Evolutionary conservation across 2,329 filamentous ascomycete genomes (phyloP).

Genomic region (Sporothrix luriei): DNA sequence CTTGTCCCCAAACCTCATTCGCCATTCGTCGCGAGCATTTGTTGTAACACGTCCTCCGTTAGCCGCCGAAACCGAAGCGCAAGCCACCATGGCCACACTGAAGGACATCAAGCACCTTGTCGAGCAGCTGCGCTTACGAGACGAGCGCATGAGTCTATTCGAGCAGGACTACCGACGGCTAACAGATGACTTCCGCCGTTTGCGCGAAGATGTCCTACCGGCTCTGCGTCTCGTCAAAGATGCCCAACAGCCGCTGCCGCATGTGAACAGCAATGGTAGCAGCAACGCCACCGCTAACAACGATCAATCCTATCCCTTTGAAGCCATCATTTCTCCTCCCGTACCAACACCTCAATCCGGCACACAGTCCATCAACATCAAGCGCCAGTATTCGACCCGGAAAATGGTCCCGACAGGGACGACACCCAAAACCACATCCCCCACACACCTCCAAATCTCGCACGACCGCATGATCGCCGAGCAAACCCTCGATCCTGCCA

Average conservation of each 20-base stretch:
- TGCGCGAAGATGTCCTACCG: conserved; percentile 89
- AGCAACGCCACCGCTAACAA: conserved; percentile 35
- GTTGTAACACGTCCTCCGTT: conserved; percentile 22
- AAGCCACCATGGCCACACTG: conserved; percentile 84
- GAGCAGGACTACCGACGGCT: conserved; percentile 83
- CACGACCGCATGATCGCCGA: conserved; percentile 68
- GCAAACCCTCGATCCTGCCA: conserved; percentile 68
- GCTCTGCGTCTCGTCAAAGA: conserved; percentile 91
- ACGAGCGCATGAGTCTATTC: conserved; percentile 82
- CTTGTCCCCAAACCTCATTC: too few relatives aligned
- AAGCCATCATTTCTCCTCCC: conserved; percentile 37
- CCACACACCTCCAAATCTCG: conserved; percentile 69
- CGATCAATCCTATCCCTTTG: conserved; percentile 51
- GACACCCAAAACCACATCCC: conserved; percentile 74
- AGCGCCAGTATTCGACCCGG: conserved; percentile 74
- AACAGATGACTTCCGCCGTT: conserved; percentile 81
- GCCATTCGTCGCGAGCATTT: too few relatives aligned
- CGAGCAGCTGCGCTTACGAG: conserved; percentile 82
- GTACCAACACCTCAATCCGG: conserved; percentile 46
- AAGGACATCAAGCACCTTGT: conserved; percentile 92
- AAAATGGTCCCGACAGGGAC: conserved; percentile 64
- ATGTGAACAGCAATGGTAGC: conserved; percentile 45
- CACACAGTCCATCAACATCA: conserved; percentile 59
- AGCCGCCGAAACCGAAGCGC: conserved; percentile 87
- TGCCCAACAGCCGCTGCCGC: conserved; percentile 81